Percentiles rank a stretch among this genome's conserved stretches.
Conservation (phyloP, 345 rosid genomes). For the Eutrema yunnanense region DNA sequence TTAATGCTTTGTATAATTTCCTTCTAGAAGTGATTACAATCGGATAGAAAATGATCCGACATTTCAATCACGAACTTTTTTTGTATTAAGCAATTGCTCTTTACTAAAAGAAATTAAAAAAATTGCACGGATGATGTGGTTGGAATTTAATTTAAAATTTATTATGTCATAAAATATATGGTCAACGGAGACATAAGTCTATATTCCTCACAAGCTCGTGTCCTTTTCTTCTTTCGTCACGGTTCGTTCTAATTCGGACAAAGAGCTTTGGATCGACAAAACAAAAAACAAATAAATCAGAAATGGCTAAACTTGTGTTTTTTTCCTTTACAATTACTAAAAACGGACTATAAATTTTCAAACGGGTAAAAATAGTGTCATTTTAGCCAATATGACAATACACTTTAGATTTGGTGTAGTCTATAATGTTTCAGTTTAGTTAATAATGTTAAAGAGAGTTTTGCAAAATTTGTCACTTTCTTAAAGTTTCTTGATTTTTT, state of each 20-base stretch:
- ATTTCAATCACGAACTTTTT: background rate
- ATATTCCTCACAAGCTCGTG: slow-evolving; percentile 10
- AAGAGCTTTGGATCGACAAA: background rate
- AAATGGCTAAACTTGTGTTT: background rate
- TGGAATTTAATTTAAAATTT: background rate
- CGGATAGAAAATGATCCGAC: background rate
- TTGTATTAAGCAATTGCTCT: background rate
- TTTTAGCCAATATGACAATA: too few species aligned
- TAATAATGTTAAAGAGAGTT: too few species aligned
- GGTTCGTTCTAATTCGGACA: background rate
- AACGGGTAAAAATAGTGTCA: too few species aligned
- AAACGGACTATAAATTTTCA: too few species aligned
- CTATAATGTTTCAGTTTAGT: too few species aligned
- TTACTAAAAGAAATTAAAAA: background rate
- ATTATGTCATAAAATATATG: background rate
- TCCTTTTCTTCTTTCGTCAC: background rate
- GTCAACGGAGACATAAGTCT: slow-evolving; percentile 15
- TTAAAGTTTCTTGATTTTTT: too few species aligned
- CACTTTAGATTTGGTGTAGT: too few species aligned
- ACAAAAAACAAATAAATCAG: background rate
- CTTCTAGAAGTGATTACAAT: background rate
- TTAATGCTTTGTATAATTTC: background rate
- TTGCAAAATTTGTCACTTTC: too few species aligned
- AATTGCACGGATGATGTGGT: background rate
- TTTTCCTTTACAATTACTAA: too few species aligned